These are phyloP conservation scores for Suhomyces sp. DNA, from an alignment of 805 yeast species.

Conservation along the genomic window DNA sequence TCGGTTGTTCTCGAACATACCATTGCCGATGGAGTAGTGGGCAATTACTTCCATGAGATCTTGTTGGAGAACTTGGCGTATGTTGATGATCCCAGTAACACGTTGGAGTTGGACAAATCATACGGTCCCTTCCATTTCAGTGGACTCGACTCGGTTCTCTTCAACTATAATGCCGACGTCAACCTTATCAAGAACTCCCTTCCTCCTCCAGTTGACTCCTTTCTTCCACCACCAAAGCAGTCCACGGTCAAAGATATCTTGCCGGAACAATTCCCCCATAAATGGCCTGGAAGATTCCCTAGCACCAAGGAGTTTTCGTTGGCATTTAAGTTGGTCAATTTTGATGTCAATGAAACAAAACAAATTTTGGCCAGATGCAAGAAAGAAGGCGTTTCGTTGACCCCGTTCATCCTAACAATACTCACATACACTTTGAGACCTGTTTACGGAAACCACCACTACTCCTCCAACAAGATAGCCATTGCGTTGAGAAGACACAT, in stretches of 20 bases:
- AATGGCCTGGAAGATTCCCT: conserved; percentile 35
- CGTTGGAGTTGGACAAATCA: neutral
- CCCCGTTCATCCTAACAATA: conserved; percentile 29
- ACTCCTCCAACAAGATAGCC: conserved; percentile 29
- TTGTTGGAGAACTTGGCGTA: conserved; percentile 28
- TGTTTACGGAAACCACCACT: conserved; percentile 23
- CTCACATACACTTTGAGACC: conserved; percentile 30
- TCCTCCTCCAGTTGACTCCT: conserved; percentile 37
- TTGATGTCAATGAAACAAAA: conserved; percentile 24
- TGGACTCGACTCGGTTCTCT: conserved; percentile 15
- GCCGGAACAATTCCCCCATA: conserved; percentile 15
- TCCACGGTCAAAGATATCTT: conserved; percentile 12
- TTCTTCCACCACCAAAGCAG: conserved; percentile 14
- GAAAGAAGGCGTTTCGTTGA: conserved; percentile 29
- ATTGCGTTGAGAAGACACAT: conserved; percentile 33
- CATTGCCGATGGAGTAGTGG: conserved; percentile 40
- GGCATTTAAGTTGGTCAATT: conserved; percentile 28
- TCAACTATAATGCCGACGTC: conserved; percentile 22
- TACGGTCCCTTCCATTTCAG: conserved; percentile 11
- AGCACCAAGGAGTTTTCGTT: conserved; percentile 14
- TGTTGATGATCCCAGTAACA: conserved; percentile 12
- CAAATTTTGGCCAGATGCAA: conserved; percentile 28
- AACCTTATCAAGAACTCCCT: conserved; percentile 23
- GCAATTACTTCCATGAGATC: conserved; percentile 33
- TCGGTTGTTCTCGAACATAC: conserved; percentile 37